Base-by-base conservation (phyloP, 306 rosid species). In the Lagenaria siceraria region DNA sequence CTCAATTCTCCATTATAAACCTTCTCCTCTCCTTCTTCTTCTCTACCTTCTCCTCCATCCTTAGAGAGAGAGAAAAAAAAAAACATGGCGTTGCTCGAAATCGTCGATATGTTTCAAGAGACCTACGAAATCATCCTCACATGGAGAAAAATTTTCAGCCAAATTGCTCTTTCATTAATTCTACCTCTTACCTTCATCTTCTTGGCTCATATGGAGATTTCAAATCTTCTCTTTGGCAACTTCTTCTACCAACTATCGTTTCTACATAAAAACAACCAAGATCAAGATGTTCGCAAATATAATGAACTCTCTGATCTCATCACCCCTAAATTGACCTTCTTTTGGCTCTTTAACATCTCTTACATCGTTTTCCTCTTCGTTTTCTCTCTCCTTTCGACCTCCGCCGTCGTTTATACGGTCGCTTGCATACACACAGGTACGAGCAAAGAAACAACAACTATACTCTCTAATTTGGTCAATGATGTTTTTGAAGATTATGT, bases 361-460 rank as follows among this genome's bases (percentile, higher is more conserved):
- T 81, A 81, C 76, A 81, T 84, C 59, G 69, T 74, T 13, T 53
- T 81, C 81, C 76, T 71, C 40, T 55, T 81, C 15, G 14, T 81
- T 75, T 62, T 81, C 81, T 79, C 79, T 14, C 83, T 84, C 61
- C 82, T 81, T 60, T 72, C 87, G 21, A 81, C 87, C 79, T 54
- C 87, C 2, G 85, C 85, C 15, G 46, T 79, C 7, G 81, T 78
- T 31, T 81, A 81, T 58, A 81, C 85, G 0, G 69, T 84, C 63
- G 85, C 85, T 35, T 78, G 73, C 52, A 35, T 84, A 58, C 82
- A 75, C 80, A 38, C 25, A 0, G 71, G 71, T 61, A 60, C 27
- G 38, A 7, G 2, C 11, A 9, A 27, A 60, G 10, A 60, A 60
- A 15, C 3, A 29, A n/a, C 3, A 27, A 1, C 10, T 27, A 3